Percentiles rank a stretch among this genome's conserved stretches.
Conservation (phyloP, 2,329 filamentous ascomycete species). For the Beauveria varroae region DNA sequence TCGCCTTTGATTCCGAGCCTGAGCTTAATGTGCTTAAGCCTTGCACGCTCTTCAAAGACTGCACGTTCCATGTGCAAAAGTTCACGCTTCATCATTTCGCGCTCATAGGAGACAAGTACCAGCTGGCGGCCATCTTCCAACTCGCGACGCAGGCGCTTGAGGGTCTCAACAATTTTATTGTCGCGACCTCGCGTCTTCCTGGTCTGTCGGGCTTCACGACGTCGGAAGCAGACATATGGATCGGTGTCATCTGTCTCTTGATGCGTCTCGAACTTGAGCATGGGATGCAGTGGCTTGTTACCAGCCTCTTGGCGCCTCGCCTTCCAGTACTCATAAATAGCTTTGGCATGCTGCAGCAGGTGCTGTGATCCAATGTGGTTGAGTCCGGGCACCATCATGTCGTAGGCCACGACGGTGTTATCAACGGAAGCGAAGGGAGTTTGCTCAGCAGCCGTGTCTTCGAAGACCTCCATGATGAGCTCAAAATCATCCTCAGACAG, state of each 20-base stretch:
- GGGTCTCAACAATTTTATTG: slow-evolving; percentile 87
- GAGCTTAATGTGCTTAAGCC: slow-evolving; percentile 82
- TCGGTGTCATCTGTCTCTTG: slow-evolving; percentile 93
- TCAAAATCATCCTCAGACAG: slow-evolving; percentile 91
- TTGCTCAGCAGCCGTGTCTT: slow-evolving; percentile 74
- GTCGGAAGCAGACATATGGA: slow-evolving; percentile 95
- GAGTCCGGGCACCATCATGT: slow-evolving; percentile 65
- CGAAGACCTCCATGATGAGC: slow-evolving; percentile 88
- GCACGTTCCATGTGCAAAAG: slow-evolving; percentile 65
- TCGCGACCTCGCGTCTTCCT: slow-evolving; percentile 92
- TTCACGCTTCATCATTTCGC: slow-evolving; percentile 74
- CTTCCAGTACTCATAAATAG: slow-evolving; percentile 89
- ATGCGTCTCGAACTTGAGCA: slow-evolving; percentile 88
- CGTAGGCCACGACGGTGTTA: slow-evolving; percentile 72
- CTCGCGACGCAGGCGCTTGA: slow-evolving; percentile 85
- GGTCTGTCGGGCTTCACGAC: slow-evolving; percentile 87
- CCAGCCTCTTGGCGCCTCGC: slow-evolving; percentile 55
- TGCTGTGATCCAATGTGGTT: slow-evolving; percentile 42
- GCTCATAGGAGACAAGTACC: slow-evolving; percentile 67
- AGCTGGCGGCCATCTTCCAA: slow-evolving; percentile 82
- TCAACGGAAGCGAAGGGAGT: slow-evolving; percentile 87
- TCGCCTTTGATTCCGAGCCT: slow-evolving; percentile 84
- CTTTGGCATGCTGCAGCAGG: slow-evolving; percentile 56
- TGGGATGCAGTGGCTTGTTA: slow-evolving; percentile 68
- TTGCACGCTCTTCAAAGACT: slow-evolving; percentile 75